phyloP scores from a whole-genome alignment of 257 asterid genomes.

The Penstemon barbatus region DNA sequence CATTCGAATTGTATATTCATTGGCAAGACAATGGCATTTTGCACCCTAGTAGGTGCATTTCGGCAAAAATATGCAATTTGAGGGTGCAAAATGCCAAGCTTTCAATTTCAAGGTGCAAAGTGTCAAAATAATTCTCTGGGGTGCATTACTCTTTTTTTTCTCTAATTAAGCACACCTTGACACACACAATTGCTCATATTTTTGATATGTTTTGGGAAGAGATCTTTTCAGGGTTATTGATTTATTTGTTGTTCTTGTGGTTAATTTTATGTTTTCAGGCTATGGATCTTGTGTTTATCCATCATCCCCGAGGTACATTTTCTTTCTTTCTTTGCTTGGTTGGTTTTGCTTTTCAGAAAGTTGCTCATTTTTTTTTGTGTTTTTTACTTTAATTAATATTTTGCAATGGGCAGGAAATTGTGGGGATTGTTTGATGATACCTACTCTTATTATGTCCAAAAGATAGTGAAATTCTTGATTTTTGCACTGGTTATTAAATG shows the following conservation, averaged over 20 bases:
- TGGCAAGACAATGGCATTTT: too few species aligned
- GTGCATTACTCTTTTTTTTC: neutral
- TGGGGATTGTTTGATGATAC: constrained; percentile 5
- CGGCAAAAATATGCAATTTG: too few species aligned
- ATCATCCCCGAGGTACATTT: constrained; percentile 60
- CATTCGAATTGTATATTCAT: too few species aligned
- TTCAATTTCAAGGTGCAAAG: too few species aligned
- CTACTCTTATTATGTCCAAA: neutral
- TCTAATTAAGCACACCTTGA: too few species aligned
- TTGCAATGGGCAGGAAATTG: constrained; percentile 9
- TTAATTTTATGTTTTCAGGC: constrained; percentile 41
- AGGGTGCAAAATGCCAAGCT: too few species aligned
- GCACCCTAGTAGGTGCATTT: too few species aligned
- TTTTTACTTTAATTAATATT: neutral
- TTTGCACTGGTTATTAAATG: constrained; percentile 20
- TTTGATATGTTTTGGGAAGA: too few species aligned
- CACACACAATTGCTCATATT: too few species aligned
- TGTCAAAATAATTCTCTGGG: too few species aligned
- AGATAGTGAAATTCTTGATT: constrained; percentile 8
- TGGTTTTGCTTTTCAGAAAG: constrained; percentile 28
- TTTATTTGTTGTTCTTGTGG: neutral
- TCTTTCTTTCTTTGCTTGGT: neutral
- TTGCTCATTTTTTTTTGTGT: constrained; percentile 28
- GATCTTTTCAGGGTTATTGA: neutral
- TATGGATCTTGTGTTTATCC: constrained; percentile 94